Base-by-base conservation (phyloP, 352 stramenopile species). In the Phytophthora sp. region DNA sequence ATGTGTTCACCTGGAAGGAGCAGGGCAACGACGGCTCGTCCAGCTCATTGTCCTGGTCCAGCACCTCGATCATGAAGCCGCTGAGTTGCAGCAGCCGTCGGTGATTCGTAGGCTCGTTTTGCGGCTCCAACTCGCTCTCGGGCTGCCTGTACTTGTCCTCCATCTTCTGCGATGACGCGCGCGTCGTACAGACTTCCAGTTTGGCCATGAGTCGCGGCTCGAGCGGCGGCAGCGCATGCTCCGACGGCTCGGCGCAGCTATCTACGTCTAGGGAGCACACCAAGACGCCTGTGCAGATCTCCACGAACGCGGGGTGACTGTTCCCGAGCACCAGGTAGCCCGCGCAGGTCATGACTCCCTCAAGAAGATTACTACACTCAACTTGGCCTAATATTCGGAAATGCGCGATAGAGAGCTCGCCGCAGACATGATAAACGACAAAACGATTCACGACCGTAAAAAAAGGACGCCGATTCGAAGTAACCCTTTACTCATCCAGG, bases 1-100 rank as follows among this genome's bases (percentile, higher is more conserved):
- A 91, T n/a, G 80, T 93, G 56, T 85, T 77, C 42, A 93, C 75
- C 29, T 82, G 77, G 63, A 93, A 93, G 51, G 79, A 89, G 45
- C 63, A 78, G 8, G 82, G 79, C 26, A 89, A 62, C 7, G 70
- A 74, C 15, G 57, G 41, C 26, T 74, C 63, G 27, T 85, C 78
- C 20, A 76, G 27, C 16, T 87, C 76, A 15, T 74, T 56, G 13
- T 81, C 77, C 16, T 66, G 68, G 44, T 90, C 82, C 33, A 82
- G 36, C 20, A 93, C 77, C 20, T 91, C 82, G 20, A 93, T 76
- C 15, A 80, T 66, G 54, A 77, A 73, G 2, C 84, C 80, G 36
- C 84, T 91, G 24, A 93, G 77, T 60, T 86, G 76, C 36, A 93
- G 18, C 6, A 88, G 58, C 7, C 81, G 76, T 30, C 82, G 73